Conservation (phyloP, 2,329 filamentous ascomycete genomes). For the Rutstroemia sp. region DNA sequence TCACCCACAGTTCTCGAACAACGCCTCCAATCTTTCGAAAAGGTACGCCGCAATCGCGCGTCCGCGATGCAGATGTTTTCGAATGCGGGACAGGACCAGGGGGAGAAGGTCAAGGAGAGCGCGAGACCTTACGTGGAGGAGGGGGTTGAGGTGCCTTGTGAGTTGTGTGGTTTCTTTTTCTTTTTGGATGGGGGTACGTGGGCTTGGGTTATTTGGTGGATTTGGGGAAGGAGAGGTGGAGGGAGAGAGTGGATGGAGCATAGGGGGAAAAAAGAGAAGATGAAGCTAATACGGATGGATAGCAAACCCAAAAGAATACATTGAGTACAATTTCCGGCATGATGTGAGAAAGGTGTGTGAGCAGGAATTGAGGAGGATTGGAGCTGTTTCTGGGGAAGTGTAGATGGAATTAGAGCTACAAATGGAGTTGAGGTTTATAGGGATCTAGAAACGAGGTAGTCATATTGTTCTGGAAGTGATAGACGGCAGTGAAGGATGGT, state of each 20-base stretch:
- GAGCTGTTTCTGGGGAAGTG: too few species aligned
- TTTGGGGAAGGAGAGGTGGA: not conserved
- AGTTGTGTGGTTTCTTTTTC: not conserved
- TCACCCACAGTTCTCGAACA: not conserved
- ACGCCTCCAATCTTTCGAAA: not conserved
- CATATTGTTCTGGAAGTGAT: too few species aligned
- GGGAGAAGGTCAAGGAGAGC: not conserved
- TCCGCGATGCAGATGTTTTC: constrained; percentile 3
- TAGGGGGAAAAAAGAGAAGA: not conserved
- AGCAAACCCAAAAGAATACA: not conserved
- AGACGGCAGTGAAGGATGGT: too few species aligned
- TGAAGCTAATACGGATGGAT: not conserved
- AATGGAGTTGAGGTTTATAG: too few species aligned
- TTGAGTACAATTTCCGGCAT: not conserved
- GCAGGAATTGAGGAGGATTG: not conserved
- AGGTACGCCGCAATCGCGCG: not conserved
- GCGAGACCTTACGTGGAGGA: not conserved
- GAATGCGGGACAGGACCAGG: not conserved
- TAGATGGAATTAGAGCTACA: too few species aligned
- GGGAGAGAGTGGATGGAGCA: not conserved
- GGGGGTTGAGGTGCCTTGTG: not conserved
- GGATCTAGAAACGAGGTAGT: too few species aligned
- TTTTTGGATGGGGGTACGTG: too few species aligned
- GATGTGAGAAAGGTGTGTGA: not conserved
- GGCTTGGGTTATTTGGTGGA: not conserved